phyloP scores from a whole-genome alignment of 805 yeast species.

The Metschnikowia lunata region DNA sequence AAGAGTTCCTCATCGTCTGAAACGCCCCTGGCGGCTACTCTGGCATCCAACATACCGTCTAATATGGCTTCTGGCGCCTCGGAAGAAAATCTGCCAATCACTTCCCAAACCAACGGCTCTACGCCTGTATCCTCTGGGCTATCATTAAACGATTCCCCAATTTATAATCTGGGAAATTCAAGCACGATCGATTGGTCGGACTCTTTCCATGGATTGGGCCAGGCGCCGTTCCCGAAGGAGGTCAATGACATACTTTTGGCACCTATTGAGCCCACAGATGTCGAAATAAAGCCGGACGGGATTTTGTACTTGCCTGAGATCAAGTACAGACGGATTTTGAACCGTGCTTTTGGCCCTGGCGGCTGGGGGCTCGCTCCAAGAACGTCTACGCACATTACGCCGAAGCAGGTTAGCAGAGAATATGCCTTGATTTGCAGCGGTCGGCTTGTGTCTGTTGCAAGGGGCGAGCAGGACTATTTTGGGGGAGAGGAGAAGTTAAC shows the following conservation, averaged over 20 bases:
- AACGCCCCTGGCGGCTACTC: neutral
- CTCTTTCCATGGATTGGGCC: conserved; percentile 83
- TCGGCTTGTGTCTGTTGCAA: conserved; percentile 80
- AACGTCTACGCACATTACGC: conserved; percentile 74
- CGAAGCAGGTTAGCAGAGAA: conserved; percentile 77
- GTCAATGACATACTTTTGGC: conserved; percentile 58
- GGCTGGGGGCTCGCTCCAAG: conserved; percentile 98
- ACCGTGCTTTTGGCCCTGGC: conserved; percentile 94
- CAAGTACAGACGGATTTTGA: conserved; percentile 84
- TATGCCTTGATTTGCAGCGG: conserved; percentile 87
- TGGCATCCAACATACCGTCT: neutral
- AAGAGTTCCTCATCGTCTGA: neutral
- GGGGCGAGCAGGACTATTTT: conserved; percentile 95
- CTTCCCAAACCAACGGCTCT: neutral
- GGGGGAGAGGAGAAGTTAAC: conserved; percentile 77
- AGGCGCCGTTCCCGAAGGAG: conserved; percentile 63
- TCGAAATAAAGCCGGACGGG: conserved; percentile 96
- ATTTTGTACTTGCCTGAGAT: conserved; percentile 89
- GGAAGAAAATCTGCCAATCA: neutral
- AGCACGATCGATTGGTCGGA: conserved; percentile 69
- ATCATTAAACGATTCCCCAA: conserved; percentile 24
- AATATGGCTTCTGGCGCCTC: neutral
- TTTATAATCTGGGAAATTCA: conserved; percentile 15
- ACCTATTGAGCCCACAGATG: conserved; percentile 62
- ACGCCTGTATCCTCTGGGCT: conserved; percentile 2